Base-by-base conservation (phyloP, 2,329 filamentous ascomycete species). In the Fusarium sp. region DNA sequence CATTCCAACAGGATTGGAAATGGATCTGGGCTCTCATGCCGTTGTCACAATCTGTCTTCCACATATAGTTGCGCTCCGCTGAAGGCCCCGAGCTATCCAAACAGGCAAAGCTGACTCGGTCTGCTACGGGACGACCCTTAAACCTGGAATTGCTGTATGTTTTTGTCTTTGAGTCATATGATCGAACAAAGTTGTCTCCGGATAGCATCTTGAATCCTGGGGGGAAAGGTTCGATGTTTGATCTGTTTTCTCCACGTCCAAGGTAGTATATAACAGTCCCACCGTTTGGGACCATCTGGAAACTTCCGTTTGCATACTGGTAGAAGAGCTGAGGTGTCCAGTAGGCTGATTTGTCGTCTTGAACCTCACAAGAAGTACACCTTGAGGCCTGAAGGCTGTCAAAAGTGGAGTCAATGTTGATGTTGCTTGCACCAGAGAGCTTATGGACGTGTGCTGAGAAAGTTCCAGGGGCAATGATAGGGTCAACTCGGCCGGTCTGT, bases 1-100 rank as follows among this genome's bases (percentile, higher is more conserved):
- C 73, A 26, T 75, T 74, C 73, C 73, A 75, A 9, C 73, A 75
- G 10, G 73, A 66, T 26, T 73, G 73, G n/a, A 75, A 75, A 23
- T 75, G 73, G 23, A 75, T 42, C 12, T 75, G 73, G 3, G 73
- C 73, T 62, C 73, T 64, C 73, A 75, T 75, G 4, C 73, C 73
- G 32, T 75, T 75, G 18, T 70, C 49, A 6, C 73, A 75, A 15
- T 72, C 61, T 2, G 73, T 75, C 26, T 46, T 61, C 56, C 60
- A 72, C 73, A 75, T 75, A n/a, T 75, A 72, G 55, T 60, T 68
- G 20, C 48, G 68, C 49, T 75, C 73, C 10, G 69, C 53, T 2
- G 49, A 41, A 17, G 73, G 68, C 2, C 73, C 73, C 10, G 73
- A 75, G 42, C 70, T 75, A 17, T 75, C 73, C 1, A 75, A 15